A percentile compares a stretch with the other conserved stretches of the same genome.
Conservation (phyloP, 352 stramenopile genomes). For the Phytophthora pini region DNA sequence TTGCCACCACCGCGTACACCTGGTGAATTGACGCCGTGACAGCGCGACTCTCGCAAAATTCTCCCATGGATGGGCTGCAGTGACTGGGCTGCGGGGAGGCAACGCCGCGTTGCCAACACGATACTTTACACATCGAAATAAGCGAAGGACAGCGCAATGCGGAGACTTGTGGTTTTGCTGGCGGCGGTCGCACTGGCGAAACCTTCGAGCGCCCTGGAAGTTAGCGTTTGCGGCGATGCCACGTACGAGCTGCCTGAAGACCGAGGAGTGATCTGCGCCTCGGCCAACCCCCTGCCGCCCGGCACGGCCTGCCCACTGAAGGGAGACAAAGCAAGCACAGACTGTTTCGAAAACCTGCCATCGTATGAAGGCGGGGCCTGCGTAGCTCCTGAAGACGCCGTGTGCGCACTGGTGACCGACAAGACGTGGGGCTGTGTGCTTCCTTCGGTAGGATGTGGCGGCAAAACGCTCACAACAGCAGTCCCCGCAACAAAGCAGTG, state of each 20-base stretch:
- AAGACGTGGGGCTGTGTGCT: slow-evolving; percentile 50
- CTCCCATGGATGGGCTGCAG: slow-evolving; percentile 26
- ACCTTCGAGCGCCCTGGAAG: slow-evolving; percentile 17
- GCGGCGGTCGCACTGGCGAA: slow-evolving; percentile 6
- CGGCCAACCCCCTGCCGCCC: slow-evolving; percentile 32
- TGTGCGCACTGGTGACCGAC: slow-evolving; percentile 49
- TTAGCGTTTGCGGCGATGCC: slow-evolving; percentile 35
- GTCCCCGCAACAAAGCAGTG: slow-evolving; percentile 19
- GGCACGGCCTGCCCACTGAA: slow-evolving; percentile 43
- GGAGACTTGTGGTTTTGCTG: slow-evolving; percentile 7
- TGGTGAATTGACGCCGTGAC: slow-evolving; percentile 20
- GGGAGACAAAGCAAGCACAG: slow-evolving; percentile 43
- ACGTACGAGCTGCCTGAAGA: slow-evolving; percentile 38
- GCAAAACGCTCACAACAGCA: slow-evolving; percentile 6
- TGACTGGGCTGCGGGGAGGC: slow-evolving; percentile 6
- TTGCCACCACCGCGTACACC: slow-evolving; percentile 11
- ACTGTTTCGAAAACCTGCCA: slow-evolving; percentile 55
- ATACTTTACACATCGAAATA: slow-evolving; percentile 28
- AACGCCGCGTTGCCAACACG: slow-evolving; percentile 2
- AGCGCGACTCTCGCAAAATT: slow-evolving; percentile 27
- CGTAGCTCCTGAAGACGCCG: slow-evolving; percentile 46
- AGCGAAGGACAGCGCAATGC: slow-evolving; percentile 20
- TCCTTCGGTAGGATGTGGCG: slow-evolving; percentile 31
- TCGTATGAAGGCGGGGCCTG: slow-evolving; percentile 43
- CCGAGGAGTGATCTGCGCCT: slow-evolving; percentile 56